phyloP scores from a whole-genome alignment of 371 early-diverging fungal genomes.

The Chytridium lagenaria region DNA sequence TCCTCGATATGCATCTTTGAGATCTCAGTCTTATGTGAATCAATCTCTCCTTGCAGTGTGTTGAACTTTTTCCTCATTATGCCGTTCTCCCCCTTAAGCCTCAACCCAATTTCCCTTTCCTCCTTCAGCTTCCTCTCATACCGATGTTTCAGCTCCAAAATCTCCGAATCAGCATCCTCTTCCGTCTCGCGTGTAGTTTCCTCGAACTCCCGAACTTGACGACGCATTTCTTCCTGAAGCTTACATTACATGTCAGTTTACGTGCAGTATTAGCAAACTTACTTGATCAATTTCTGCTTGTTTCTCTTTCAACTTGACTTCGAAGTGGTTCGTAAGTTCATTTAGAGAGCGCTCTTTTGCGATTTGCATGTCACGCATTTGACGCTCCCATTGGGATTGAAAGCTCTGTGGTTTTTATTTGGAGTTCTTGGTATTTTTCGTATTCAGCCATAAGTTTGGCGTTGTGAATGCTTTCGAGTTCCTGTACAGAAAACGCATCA shows the following conservation, averaged over 20 bases:
- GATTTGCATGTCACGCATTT: constrained; percentile 55
- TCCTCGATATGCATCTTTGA: constrained; percentile 60
- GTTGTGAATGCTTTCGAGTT: constrained; percentile 55
- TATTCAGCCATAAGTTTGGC: constrained; percentile 62
- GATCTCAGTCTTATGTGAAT: constrained; percentile 62
- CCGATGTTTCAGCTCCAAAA: constrained; percentile 52
- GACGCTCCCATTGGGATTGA: constrained; percentile 57
- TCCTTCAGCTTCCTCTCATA: constrained; percentile 62
- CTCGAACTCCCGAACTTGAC: constrained; percentile 55
- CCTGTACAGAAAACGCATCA: too few species aligned
- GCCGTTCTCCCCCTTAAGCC: constrained; percentile 63
- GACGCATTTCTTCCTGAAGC: constrained; percentile 58
- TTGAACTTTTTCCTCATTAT: constrained; percentile 66
- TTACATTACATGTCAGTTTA: constrained; percentile 16
- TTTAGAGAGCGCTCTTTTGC: constrained; percentile 51
- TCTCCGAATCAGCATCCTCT: constrained; percentile 63
- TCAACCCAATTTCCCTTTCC: constrained; percentile 57
- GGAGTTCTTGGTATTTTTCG: constrained; percentile 62
- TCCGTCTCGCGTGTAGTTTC: constrained; percentile 61
- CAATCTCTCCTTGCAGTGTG: constrained; percentile 63
- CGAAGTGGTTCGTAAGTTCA: constrained; percentile 56
- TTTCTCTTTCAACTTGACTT: constrained; percentile 51
- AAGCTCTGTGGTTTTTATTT: constrained; percentile 51
- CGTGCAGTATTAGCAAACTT: background rate
- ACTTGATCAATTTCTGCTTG: constrained; percentile 61